These are phyloP conservation scores for Monascus ruber DNA, from an alignment of 2,329 filamentous ascomycete species.

Conservation along the genomic window DNA sequence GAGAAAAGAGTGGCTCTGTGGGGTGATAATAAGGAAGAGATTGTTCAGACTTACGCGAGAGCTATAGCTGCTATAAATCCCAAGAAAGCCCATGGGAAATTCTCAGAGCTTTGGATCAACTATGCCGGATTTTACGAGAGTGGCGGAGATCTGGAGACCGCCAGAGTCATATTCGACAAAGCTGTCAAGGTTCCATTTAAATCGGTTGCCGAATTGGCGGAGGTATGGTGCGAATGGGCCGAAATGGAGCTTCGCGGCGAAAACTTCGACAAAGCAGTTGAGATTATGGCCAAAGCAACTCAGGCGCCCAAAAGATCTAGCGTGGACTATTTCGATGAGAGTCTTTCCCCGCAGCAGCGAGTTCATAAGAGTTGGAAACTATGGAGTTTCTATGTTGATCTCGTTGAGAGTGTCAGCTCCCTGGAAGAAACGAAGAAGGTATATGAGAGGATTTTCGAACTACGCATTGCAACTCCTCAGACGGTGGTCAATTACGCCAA, in stretches of 20 bases:
- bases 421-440: slow-evolving; percentile 87
- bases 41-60: slow-evolving; percentile 88
- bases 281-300: slow-evolving; percentile 93
- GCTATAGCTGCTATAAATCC: slow-evolving; percentile 88
- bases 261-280: slow-evolving; percentile 87
- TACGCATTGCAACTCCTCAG: slow-evolving; percentile 93
- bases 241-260: slow-evolving; percentile 95
- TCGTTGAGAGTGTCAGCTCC: slow-evolving; percentile 86
- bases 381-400: slow-evolving; percentile 98
- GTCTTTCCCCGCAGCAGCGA: slow-evolving; percentile 81
- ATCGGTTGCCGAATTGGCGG: slow-evolving; percentile 88
- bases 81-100: slow-evolving; percentile 85
- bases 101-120: slow-evolving; percentile 90
- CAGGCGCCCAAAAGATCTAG: slow-evolving; percentile 95
- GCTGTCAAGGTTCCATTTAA: slow-evolving; percentile 97
- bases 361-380: slow-evolving; percentile 99
- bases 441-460: slow-evolving; percentile 95
- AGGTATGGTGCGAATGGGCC: slow-evolving; percentile 99
- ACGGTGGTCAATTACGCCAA: slow-evolving; percentile 98
- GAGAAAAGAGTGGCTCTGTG: slow-evolving; percentile 92
- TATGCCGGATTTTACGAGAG: slow-evolving; percentile 96
- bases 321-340: slow-evolving; percentile 98
- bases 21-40: slow-evolving; percentile 83
- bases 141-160: slow-evolving; percentile 71
- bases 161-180: slow-evolving; percentile 91